Base-by-base conservation (phyloP, 768 basidiomycete species). In the Calocybe gangraenosa region DNA sequence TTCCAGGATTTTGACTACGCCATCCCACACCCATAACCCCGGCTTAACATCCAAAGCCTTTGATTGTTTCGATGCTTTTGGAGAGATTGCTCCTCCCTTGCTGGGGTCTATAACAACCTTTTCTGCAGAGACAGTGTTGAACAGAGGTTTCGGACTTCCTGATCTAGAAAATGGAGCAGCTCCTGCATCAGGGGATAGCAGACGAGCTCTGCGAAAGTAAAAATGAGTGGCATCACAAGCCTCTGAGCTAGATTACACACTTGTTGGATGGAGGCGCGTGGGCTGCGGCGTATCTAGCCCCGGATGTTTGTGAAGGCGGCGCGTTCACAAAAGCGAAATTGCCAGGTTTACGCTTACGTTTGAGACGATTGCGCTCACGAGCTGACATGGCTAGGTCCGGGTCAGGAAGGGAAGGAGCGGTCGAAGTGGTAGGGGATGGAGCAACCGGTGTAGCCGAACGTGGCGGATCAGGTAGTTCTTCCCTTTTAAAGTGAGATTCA, bases 311-410 rank as follows among this genome's bases (percentile, higher is more conserved):
- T 19, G 81, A 73, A 1, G 86, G 84, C 3, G 82, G 82, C 1
- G 85, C 79, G 10, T 83, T 75, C 13, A 92, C 90, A 54, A 91
- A 91, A 1, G 87, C 88, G 23, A 82, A 70, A 58, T 86, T 89
- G 3, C 91, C 93, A 3, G 77, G 75, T 58, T 94, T 96, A 45
- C 94, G 86, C 61, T 98, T 98, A 21, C 96, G 78, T 64, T 99
- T 99, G 23, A 98, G 70, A 37, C 94, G 80, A 60, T 96, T 96
- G 23, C 88, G 81, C 65, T 98, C 95, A 43, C 96, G 82, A 9
- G 92, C 92, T 23, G 93, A 96, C 36, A 98, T 68, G 5, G 76
- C 77, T 3, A 71, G 49, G 50, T 84, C 81, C 10, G 67, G 50
- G 34, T 81, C 77, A 18, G 69, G 57, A 9, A 64, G 63, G 3